These are phyloP conservation scores for Claviceps capensis DNA, from an alignment of 2,329 filamentous ascomycete species.

Conservation along the genomic window DNA sequence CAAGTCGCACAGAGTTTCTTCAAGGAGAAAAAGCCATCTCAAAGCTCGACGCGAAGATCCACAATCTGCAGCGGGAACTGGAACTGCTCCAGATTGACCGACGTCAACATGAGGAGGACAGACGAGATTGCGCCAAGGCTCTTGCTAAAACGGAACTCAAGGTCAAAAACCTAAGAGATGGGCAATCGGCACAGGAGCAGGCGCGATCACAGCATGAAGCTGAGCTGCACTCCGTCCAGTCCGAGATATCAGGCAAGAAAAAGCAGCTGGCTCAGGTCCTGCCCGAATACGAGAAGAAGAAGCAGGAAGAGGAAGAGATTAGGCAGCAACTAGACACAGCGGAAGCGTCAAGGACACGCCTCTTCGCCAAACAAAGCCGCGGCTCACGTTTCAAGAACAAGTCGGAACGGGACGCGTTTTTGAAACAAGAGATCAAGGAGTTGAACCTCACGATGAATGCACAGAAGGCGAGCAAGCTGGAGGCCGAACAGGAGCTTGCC, in stretches of 20 bases:
- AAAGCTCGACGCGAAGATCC: slow-evolving; percentile 64
- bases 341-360: slow-evolving; percentile 59
- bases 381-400: slow-evolving; percentile 81
- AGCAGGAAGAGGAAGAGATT: slow-evolving; percentile 56
- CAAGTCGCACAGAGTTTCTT: slow-evolving; percentile 62
- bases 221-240: slow-evolving; percentile 58
- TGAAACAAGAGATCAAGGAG: slow-evolving; percentile 69
- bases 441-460: slow-evolving; percentile 62
- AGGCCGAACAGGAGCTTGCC: slow-evolving; percentile 70
- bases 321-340: slow-evolving; percentile 62
- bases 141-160: slow-evolving; percentile 80
- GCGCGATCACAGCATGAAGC: slow-evolving; percentile 55
- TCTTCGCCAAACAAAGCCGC: slow-evolving; percentile 86
- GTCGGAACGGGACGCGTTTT: slow-evolving; percentile 71
- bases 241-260: slow-evolving; percentile 64
- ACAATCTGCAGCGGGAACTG: slow-evolving; percentile 66
- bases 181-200: slow-evolving; percentile 64
- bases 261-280: slow-evolving; percentile 59
- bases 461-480: slow-evolving; percentile 72
- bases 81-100: slow-evolving; percentile 78
- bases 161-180: slow-evolving; percentile 69
- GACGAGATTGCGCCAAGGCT: slow-evolving; percentile 64
- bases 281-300: slow-evolving; percentile 63
- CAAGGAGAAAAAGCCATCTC: slow-evolving; percentile 68
- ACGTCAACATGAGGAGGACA: slow-evolving; percentile 77